Evolutionary conservation across 352 stramenopile genomes (phyloP), one percentile per base, ranked within the genome.

Genomic region (Phytophthora macrochlamydospora): DNA sequence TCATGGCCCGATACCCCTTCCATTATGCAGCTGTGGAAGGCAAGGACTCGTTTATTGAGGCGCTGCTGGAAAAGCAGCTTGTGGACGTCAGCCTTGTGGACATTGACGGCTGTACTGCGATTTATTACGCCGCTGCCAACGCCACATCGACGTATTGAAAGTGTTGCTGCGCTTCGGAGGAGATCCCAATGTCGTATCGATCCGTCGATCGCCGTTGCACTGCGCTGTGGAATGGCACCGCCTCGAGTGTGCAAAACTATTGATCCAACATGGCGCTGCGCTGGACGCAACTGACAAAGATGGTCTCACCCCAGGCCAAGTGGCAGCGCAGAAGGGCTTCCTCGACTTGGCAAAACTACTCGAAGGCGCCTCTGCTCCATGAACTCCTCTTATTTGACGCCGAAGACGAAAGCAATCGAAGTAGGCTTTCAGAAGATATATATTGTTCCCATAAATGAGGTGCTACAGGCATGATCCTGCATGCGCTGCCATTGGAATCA

Each of bases 1-100:
- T 94, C 28, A 90, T 91, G 77, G 84, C 83, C n/a, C 73, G 86
- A 29, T 83, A 92, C 54, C 82, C 86, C 40, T 92, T 94, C 72
- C 86, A 94, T 57, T 94, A 92, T 59, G 86, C 86, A 0, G 83
- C 85, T 0, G 82, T 94, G 7, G 86, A 94, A 51, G 86, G 86
- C 49, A 81, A 89, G 32, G 43, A 73, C 1, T 65, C 62, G 43
- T 92, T 94, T 45, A 64, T 91, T 24, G 55, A 70, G 42, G 72
- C 79, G 38, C 67, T 94, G 63, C 66, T 94, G 38, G 59, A 68
- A n/a, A 73, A 69, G 13, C 37, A 78, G 13, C 83, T 94, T 37
- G 84, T 91, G 45, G 73, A 92, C 42, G 78, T 90, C 14, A 85
- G 92, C 59, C 56, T 94, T 44, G 69, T 77, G 29, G 83, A 93